A percentile compares a stretch with the other conserved stretches of the same genome.
Conservation (phyloP, 352 stramenopile genomes). For the Globisporangium cederbergense region DNA sequence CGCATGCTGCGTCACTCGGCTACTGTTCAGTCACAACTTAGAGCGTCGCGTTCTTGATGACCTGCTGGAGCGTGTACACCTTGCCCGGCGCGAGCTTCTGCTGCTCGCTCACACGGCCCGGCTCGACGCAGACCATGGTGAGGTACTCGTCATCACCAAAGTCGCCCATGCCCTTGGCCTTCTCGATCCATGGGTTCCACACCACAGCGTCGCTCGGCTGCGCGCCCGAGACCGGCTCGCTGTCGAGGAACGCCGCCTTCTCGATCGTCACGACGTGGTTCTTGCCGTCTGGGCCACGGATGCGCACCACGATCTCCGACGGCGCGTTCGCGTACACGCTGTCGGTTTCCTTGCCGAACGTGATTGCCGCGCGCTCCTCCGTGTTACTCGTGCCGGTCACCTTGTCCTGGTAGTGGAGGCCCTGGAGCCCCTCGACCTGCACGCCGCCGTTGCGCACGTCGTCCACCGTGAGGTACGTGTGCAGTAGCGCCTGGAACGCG, state of each 20-base stretch:
- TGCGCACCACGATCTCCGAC: conserved; percentile 60
- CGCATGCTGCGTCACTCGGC: background rate
- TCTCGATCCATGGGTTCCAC: conserved; percentile 94
- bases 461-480: conserved; percentile 92
- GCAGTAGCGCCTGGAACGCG: conserved; percentile 91
- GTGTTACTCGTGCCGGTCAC: conserved; percentile 61
- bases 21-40: conserved; percentile 16
- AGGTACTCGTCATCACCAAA: conserved; percentile 94
- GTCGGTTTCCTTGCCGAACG: conserved; percentile 82
- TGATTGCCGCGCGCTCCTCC: conserved; percentile 56
- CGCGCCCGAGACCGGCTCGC: conserved; percentile 17
- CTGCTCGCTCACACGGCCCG: conserved; percentile 76
- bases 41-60: conserved; percentile 54
- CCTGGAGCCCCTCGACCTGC: conserved; percentile 84
- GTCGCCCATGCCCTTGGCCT: conserved; percentile 91
- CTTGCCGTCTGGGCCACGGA: conserved; percentile 42
- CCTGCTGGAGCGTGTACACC: conserved; percentile 66
- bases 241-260: conserved; percentile 62
- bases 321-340: conserved; percentile 83
- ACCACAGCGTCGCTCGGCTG: conserved; percentile 85
- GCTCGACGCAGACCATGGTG: conserved; percentile 96
- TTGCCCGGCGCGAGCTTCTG: conserved; percentile 53
- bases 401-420: conserved; percentile 88
- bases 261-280: conserved; percentile 71
- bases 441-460: conserved; percentile 58